These are phyloP conservation scores for Leccinum fibrillosum DNA, from an alignment of 768 basidiomycete genomes.

Conservation along the genomic window DNA sequence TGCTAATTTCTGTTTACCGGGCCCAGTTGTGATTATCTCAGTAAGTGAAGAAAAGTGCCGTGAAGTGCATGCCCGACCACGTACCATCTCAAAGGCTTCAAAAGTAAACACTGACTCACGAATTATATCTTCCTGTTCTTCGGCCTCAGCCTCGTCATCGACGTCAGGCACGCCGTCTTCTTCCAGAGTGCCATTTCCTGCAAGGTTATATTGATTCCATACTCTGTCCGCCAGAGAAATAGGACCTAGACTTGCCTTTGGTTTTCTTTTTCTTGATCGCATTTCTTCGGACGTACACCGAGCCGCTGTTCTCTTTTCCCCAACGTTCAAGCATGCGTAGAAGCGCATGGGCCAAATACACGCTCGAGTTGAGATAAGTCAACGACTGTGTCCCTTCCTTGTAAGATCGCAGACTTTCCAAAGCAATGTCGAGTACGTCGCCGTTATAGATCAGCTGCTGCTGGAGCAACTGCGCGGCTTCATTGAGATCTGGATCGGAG, in stretches of 20 bases:
- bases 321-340: slow-evolving; percentile 87
- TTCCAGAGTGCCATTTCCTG: slow-evolving; percentile 41
- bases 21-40: slow-evolving; percentile 15
- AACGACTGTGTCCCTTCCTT: slow-evolving; percentile 75
- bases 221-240: slow-evolving; percentile 14
- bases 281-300: slow-evolving; percentile 71
- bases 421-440: slow-evolving; percentile 85
- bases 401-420: slow-evolving; percentile 75
- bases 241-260: slow-evolving; percentile 40
- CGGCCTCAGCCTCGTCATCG: slow-evolving; percentile 59
- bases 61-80: slow-evolving; percentile 25
- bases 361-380: slow-evolving; percentile 82
- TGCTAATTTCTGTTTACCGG: slow-evolving; percentile 74
- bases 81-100: slow-evolving; percentile 84
- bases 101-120: slow-evolving; percentile 90
- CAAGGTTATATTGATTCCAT: slow-evolving; percentile 8
- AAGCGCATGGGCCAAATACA: slow-evolving; percentile 82
- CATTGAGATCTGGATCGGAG: slow-evolving; percentile 46
- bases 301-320: slow-evolving; percentile 63
- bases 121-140: slow-evolving; percentile 60
- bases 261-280: slow-evolving; percentile 51
- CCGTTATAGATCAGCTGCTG: slow-evolving; percentile 94
- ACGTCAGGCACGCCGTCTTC: slow-evolving; percentile 68
- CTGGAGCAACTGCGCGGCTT: slow-evolving; percentile 79
- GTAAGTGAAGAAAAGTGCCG: slow-evolving; percentile 14